A percentile compares a stretch with the other conserved stretches of the same genome.
Conservation (phyloP, 2,329 filamentous ascomycete genomes). For the Fusarium sp. region DNA sequence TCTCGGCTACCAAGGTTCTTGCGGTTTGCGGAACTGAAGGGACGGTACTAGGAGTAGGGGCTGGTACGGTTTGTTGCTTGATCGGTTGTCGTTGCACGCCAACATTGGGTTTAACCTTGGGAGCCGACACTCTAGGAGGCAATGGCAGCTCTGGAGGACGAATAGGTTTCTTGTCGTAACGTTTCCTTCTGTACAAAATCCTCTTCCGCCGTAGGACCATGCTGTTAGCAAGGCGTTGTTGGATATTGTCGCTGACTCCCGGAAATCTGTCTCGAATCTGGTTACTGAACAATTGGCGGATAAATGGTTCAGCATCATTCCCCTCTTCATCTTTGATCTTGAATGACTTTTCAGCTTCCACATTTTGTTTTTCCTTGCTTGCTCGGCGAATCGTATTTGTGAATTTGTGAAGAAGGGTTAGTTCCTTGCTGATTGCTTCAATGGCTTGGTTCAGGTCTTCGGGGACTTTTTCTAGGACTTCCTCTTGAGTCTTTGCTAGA, state of each 20-base stretch:
- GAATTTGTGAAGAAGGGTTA: constrained; percentile 10
- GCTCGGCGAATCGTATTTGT: constrained; percentile 28
- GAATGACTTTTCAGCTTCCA: constrained; percentile 10
- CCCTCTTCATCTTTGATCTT: constrained; percentile 25
- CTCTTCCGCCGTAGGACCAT: constrained; percentile 30
- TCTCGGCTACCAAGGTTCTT: constrained; percentile 9
- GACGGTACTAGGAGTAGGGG: background rate
- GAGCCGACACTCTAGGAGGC: background rate
- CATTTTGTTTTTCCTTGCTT: constrained; percentile 19
- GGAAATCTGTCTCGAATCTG: constrained; percentile 28
- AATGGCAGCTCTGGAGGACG: background rate
- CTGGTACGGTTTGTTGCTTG: background rate
- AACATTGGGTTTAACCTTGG: background rate
- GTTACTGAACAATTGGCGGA: constrained; percentile 6
- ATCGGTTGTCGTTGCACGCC: background rate
- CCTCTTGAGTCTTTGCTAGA: background rate
- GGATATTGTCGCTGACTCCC: constrained; percentile 1
- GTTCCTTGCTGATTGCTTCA: background rate
- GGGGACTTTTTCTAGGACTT: background rate
- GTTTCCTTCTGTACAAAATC: constrained; percentile 21
- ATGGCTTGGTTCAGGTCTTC: background rate
- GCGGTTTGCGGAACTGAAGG: background rate
- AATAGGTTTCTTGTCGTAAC: constrained; percentile 9
- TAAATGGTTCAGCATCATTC: constrained; percentile 15
- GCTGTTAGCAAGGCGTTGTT: constrained; percentile 6